Evolutionary conservation across 2,329 filamentous ascomycete genomes (phyloP), one percentile per base, ranked within the genome.

Genomic region (Alternaria gaisen): DNA sequence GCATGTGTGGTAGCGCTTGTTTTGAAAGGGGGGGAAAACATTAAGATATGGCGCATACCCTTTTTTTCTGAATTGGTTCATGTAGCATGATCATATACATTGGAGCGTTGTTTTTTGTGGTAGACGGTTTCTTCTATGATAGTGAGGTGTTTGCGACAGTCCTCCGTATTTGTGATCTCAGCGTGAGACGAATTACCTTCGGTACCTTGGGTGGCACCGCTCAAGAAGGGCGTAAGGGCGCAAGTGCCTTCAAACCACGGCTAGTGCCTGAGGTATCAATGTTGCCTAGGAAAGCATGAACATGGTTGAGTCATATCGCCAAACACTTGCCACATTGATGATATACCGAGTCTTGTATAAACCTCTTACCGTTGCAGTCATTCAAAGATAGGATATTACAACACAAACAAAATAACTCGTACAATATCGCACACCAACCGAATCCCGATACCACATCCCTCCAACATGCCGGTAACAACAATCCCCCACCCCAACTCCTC

Each of bases 11-110:
- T 40, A 52, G 48, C 36, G 24, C 24, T 52, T 38, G 24, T 52
- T 24, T 52, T 14, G 22, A 48, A 30, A 22, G 38, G 26, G 24
- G 24, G 40, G 53, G 44, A 55, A 47, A 57, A 46, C 41, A 56
- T 60, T 12, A 46, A 57, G 47, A 43, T 24, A 48, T 32, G 58
- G 47, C 42, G 53, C 58, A 60, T 60, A 60, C 58, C 58, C 58
- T 57, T 60, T 51, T 30, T 55, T 30, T 22, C 28, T 30, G 28
- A 30, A 36, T 36, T 34, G 22, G 30, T 57, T 28, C 36, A 60
- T 28, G 53, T 60, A 60, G 47, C 58, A 52, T 60, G 47, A 52
- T 48, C 41, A 60, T 41, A 48, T 43, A 57, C 38, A 41, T 55
- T 55, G 56, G 34, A 50, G 51, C 28, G 42, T 34, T 41, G 34